phyloP scores from a whole-genome alignment of 2,329 filamentous ascomycete species.

The Alternaria sp. region DNA sequence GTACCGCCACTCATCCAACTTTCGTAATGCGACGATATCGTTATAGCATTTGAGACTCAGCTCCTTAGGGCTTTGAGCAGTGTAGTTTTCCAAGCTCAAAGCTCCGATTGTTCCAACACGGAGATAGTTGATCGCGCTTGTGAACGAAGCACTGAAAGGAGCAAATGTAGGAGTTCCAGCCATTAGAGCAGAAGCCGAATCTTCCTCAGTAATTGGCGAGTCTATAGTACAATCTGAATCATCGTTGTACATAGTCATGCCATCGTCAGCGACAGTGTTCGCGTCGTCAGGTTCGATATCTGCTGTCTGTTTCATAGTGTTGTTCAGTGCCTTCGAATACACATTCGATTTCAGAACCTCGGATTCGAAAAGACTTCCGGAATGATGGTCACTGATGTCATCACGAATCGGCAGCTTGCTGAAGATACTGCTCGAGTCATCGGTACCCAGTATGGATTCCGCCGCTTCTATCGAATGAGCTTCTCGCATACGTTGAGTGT shows the following conservation, averaged over 20 bases:
- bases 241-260: background rate
- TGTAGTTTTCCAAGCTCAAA: background rate
- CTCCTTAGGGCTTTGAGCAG: background rate
- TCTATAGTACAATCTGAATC: background rate
- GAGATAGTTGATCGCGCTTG: background rate
- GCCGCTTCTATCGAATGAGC: constrained; percentile 19
- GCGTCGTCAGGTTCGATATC: background rate
- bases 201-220: background rate
- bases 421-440: background rate
- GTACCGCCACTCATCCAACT: background rate
- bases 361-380: background rate
- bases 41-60: background rate
- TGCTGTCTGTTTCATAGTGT: background rate
- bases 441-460: constrained; percentile 20
- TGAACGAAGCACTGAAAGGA: background rate
- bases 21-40: background rate
- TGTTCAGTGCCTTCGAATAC: background rate
- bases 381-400: no score
- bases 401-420: background rate
- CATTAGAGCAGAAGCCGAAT: background rate
- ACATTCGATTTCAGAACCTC: background rate
- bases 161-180: rapidly evolving
- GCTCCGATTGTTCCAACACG: background rate
- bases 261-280: background rate
- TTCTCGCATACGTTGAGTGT: constrained; percentile 16